These are phyloP conservation scores for Draba incana DNA, from an alignment of 345 rosid species.

Conservation along the genomic window DNA sequence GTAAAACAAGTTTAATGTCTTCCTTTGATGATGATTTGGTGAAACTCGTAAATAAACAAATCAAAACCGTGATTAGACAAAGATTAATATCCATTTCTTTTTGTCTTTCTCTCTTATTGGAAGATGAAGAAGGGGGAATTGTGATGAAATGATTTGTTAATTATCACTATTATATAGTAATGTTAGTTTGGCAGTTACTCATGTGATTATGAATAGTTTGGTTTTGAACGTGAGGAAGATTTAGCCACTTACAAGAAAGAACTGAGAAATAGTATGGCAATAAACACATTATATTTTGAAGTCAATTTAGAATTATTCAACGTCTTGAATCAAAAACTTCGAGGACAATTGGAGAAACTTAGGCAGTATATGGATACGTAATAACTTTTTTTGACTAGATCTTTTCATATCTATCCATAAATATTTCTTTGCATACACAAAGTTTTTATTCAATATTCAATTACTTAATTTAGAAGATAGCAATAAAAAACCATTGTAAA, in stretches of 20 bases:
- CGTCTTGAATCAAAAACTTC: too few relatives aligned
- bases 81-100: slow-evolving; percentile 36
- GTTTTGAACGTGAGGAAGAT: slow-evolving; percentile 12
- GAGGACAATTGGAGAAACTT: too few relatives aligned
- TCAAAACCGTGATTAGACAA: slow-evolving; percentile 8
- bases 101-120: too few relatives aligned
- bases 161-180: background rate
- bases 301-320: background rate
- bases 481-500: too few relatives aligned
- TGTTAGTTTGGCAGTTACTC: background rate
- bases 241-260: background rate
- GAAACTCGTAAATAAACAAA: slow-evolving; percentile 19
- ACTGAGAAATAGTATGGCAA: background rate
- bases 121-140: slow-evolving; percentile 28
- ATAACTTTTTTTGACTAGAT: too few relatives aligned
- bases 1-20: slow-evolving; percentile 20
- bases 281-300: background rate
- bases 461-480: too few relatives aligned
- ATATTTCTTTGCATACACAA: too few relatives aligned
- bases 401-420: too few relatives aligned
- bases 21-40: slow-evolving; percentile 24
- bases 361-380: too few relatives aligned
- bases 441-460: too few relatives aligned
- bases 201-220: background rate
- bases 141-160: background rate